These are phyloP conservation scores for Termitomyces sp. DNA, from an alignment of 768 basidiomycete species.

Conservation along the genomic window DNA sequence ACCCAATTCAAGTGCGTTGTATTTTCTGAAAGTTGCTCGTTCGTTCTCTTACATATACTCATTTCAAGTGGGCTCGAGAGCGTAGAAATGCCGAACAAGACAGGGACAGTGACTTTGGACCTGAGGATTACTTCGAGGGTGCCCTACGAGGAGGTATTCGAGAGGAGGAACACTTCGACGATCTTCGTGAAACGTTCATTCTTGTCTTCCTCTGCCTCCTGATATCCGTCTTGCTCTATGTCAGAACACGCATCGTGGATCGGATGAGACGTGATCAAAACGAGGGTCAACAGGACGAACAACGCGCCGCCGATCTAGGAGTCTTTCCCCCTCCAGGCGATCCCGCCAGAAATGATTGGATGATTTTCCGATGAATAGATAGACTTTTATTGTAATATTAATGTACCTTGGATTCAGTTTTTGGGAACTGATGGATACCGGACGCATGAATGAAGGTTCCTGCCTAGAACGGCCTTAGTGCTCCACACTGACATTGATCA, in stretches of 20 bases:
- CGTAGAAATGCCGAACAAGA: slow-evolving; percentile 71
- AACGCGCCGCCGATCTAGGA: slow-evolving; percentile 41
- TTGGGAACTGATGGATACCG: background rate
- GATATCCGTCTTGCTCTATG: slow-evolving; percentile 74
- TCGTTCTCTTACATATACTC: background rate
- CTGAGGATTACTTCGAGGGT: slow-evolving; percentile 82
- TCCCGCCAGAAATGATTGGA: slow-evolving; percentile 66
- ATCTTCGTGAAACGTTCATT: slow-evolving; percentile 78
- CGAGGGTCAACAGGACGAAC: slow-evolving; percentile 40
- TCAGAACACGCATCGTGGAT: slow-evolving; percentile 77
- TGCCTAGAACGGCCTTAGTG: background rate
- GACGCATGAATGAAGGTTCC: too few relatives aligned
- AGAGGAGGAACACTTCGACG: slow-evolving; percentile 64
- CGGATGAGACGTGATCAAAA: slow-evolving; percentile 66
- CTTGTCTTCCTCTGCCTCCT: slow-evolving; percentile 70
- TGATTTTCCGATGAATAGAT: slow-evolving; percentile 48
- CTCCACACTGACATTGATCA: too few relatives aligned
- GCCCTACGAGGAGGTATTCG: slow-evolving; percentile 57
- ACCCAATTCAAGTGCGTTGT: slow-evolving; percentile 63
- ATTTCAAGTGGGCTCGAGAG: slow-evolving; percentile 70
- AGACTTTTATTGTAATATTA: slow-evolving; percentile 21
- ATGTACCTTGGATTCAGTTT: background rate
- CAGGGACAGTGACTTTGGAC: slow-evolving; percentile 70
- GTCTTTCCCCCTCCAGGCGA: slow-evolving; percentile 64
- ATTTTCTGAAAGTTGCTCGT: background rate